Evolutionary conservation across 2,329 filamentous ascomycete species (phyloP), one percentile per base, ranked within the genome.

Genomic region (Ophiocordyceps camponoti-saundersi): DNA sequence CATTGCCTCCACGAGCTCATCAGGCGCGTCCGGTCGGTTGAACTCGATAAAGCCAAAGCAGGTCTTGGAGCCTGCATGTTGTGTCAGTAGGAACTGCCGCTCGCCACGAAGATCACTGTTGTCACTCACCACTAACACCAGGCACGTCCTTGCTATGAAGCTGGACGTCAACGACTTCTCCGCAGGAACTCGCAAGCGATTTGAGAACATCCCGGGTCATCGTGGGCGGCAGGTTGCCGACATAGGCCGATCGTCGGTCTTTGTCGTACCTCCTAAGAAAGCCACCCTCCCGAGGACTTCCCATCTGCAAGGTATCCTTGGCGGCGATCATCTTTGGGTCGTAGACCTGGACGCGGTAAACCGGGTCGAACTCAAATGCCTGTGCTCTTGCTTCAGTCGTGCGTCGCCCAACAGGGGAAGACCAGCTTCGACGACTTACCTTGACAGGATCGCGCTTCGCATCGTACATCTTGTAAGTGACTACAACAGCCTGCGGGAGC

Each of bases 381-480:
- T 55, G 11, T 3, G 41, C 42, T 16, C 26, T 10, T 18, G 13
- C 15, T 39, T n/a, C 8, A 41, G 40, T 12, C n/a, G 18, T n/a
- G 16, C 30, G 10, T 43, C 7, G 26, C 26, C 13, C 10, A 11
- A 29, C 20, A 47, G 49, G 26, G 13, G 34, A 13, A 44, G 26
- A 16, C 18, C 6, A n/a, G 43, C 2, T 2, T 18, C n/a, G 12
- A 26, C 4, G 26, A 59, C 70, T 62, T 60, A 75, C 73, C 23
- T 60, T 54, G 29, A 68, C 60, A 5, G 75, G 66, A 48, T 75
- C 67, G 21, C 75, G 66, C 22, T 59, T 61, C 3, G 68, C 61
- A 49, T 78, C 71, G 45, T 73, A 79, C 51, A 64, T 64, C 40
- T 63, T 59, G 50, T 71, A 79, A 23, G 69, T 64, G 29, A 76